phyloP scores from a whole-genome alignment of 176 grass and related monocot genomes.

The Aechmea fasciata region DNA sequence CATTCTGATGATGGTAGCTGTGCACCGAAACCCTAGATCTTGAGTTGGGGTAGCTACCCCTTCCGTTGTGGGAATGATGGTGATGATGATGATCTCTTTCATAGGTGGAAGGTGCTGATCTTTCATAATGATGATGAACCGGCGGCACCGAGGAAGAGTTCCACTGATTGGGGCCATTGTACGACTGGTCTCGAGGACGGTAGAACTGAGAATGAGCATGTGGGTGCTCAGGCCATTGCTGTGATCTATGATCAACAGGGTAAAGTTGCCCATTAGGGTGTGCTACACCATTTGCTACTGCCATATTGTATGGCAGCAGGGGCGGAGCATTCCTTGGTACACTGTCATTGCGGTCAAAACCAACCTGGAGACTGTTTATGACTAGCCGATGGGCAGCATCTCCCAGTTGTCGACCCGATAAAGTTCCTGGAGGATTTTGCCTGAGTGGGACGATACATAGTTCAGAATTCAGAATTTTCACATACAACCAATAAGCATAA shows the following conservation, averaged over 20 bases:
- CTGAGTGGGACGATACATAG: slow-evolving; percentile 32
- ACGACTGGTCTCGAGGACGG: slow-evolving; percentile 19
- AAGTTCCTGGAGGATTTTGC: slow-evolving; percentile 59
- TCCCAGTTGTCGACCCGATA: slow-evolving; percentile 70
- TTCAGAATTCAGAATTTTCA: slow-evolving; percentile 3
- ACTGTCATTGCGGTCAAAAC: slow-evolving; percentile 18
- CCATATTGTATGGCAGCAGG: slow-evolving; percentile 32
- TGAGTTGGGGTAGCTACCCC: slow-evolving; percentile 21
- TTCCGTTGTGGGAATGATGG: slow-evolving; percentile 25
- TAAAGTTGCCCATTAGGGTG: slow-evolving; percentile 38
- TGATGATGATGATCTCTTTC: slow-evolving; percentile 30
- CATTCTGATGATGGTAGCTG: slow-evolving; percentile 36
- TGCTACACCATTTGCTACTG: slow-evolving; percentile 24
- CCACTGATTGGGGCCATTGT: slow-evolving; percentile 24
- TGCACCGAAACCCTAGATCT: slow-evolving; percentile 27
- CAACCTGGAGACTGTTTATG: slow-evolving; percentile 56
- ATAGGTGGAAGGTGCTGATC: slow-evolving; percentile 16
- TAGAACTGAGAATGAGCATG: slow-evolving; percentile 32
- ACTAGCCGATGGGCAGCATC: slow-evolving; percentile 75
- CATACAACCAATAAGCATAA: neutral
- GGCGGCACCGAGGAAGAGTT: slow-evolving; percentile 32
- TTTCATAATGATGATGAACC: slow-evolving; percentile 37
- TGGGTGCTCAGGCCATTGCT: slow-evolving; percentile 29
- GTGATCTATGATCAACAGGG: slow-evolving; percentile 23
- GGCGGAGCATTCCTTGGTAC: slow-evolving; percentile 23